Percentiles rank a stretch among this genome's conserved stretches.
These are phyloP conservation scores for Macroventuria anomochaeta DNA, from an alignment of 2,329 filamentous ascomycete species.

Conservation along the genomic window DNA sequence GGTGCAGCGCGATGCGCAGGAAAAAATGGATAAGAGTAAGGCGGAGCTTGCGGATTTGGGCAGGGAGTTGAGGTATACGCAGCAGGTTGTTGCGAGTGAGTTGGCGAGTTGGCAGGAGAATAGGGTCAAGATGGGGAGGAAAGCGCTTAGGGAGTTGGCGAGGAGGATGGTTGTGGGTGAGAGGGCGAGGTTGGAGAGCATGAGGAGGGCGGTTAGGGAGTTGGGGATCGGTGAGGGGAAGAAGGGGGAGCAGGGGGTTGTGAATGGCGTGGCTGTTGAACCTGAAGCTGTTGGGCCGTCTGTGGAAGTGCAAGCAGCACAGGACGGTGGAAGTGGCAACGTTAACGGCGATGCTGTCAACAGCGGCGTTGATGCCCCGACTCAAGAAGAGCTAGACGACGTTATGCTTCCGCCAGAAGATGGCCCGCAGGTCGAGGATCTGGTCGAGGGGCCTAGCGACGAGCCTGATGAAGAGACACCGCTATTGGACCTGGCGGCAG, in stretches of 20 bases:
- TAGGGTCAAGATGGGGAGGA: conserved; percentile 77
- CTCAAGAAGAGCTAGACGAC: not conserved
- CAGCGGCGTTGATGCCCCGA: too few species aligned
- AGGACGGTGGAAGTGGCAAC: too few species aligned
- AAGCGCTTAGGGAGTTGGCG: conserved; percentile 77
- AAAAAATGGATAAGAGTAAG: conserved; percentile 73
- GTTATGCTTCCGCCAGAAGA: not conserved
- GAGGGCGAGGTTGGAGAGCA: conserved; percentile 76
- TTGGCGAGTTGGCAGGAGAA: conserved; percentile 93
- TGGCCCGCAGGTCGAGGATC: not conserved
- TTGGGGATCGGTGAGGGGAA: conserved; percentile 20
- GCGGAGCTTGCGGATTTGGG: conserved; percentile 76
- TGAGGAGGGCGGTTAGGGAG: conserved; percentile 78
- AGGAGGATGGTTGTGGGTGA: conserved; percentile 81
- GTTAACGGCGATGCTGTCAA: not conserved
- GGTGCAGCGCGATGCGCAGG: conserved; percentile 82
- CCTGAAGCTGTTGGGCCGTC: not conserved
- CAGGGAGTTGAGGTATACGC: conserved; percentile 85
- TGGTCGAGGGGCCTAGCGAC: conserved; percentile 1
- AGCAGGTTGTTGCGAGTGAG: conserved; percentile 90
- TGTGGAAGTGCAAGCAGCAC: too few species aligned
- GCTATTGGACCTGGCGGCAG: conserved; percentile 5
- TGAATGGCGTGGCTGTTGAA: not conserved
- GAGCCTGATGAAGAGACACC: conserved; percentile 2
- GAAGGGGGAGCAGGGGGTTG: not conserved